These are phyloP conservation scores for Guadua angustifolia DNA, from an alignment of 176 grass and related monocot genomes.

Conservation along the genomic window DNA sequence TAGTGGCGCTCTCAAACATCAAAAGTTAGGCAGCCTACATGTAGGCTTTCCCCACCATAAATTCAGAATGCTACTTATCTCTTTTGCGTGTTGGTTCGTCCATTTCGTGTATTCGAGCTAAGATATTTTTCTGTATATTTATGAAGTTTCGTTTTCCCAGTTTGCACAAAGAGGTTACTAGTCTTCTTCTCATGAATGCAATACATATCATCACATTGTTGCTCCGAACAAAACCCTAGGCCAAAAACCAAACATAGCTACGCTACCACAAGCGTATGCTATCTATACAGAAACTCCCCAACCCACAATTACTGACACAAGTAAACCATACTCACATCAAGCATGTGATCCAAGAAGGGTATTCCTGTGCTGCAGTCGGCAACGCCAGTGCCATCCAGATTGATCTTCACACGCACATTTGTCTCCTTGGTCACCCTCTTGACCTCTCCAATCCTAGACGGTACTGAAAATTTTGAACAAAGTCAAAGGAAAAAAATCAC, in stretches of 20 bases:
- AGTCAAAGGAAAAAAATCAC: neutral
- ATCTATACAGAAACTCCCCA: neutral
- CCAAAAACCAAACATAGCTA: neutral
- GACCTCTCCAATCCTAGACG: slow-evolving; percentile 67
- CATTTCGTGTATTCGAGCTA: neutral
- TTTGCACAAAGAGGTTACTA: slow-evolving; percentile 11
- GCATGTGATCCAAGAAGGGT: slow-evolving; percentile 95
- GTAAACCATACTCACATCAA: slow-evolving; percentile 64
- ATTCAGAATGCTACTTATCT: neutral
- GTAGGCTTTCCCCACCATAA: neutral
- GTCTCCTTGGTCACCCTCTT: slow-evolving; percentile 89
- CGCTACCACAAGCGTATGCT: neutral
- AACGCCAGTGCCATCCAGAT: slow-evolving; percentile 84
- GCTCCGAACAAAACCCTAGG: neutral
- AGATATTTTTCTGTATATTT: neutral
- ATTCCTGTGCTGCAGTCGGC: slow-evolving; percentile 75
- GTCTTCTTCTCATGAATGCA: neutral
- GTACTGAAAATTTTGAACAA: slow-evolving; percentile 28
- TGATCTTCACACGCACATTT: slow-evolving; percentile 83
- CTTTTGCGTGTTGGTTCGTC: neutral
- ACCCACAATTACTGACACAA: neutral
- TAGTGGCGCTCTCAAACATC: slow-evolving; percentile 6
- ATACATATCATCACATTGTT: neutral
- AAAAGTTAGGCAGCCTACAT: slow-evolving; percentile 12
- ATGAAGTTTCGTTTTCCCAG: neutral